phyloP scores from a whole-genome alignment of 192 early-diverging fungal species.

The Helicostylum pulchrum region DNA sequence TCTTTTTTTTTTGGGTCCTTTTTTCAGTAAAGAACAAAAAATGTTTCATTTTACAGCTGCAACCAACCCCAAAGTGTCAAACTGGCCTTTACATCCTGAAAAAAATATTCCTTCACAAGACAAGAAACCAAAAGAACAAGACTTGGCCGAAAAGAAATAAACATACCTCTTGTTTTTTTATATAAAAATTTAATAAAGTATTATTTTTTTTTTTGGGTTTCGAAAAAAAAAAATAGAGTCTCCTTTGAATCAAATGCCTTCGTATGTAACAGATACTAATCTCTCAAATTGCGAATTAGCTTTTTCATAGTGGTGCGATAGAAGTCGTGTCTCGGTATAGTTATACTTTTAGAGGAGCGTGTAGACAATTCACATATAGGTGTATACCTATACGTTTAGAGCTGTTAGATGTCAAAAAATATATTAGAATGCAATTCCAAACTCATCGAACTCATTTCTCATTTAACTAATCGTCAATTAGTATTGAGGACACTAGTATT shows the following conservation, averaged over 20 bases:
- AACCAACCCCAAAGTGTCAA: no score
- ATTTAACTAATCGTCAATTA: background rate
- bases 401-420: slow-evolving; percentile 93
- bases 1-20: no score
- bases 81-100: no score
- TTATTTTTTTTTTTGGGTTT: no score
- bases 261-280: slow-evolving; percentile 29
- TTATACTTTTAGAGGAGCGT: background rate
- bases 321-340: slow-evolving; percentile 37
- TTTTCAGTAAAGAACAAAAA: no score
- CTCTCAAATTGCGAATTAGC: slow-evolving; percentile 38
- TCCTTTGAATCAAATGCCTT: slow-evolving; percentile 21
- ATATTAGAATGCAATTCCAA: slow-evolving; percentile 68
- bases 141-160: no score
- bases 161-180: no score
- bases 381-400: slow-evolving; percentile 77
- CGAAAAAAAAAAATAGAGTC: no score
- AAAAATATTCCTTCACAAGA: no score
- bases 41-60: no score
- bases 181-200: no score
- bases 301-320: slow-evolving; percentile 50
- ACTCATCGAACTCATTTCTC: slow-evolving; percentile 25
- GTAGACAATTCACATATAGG: slow-evolving; percentile 12
- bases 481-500: slow-evolving; percentile 60
- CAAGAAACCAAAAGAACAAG: no score